phyloP scores from a whole-genome alignment of 495 filamentous ascomycete genomes.

The Aspergillus panamensis region DNA sequence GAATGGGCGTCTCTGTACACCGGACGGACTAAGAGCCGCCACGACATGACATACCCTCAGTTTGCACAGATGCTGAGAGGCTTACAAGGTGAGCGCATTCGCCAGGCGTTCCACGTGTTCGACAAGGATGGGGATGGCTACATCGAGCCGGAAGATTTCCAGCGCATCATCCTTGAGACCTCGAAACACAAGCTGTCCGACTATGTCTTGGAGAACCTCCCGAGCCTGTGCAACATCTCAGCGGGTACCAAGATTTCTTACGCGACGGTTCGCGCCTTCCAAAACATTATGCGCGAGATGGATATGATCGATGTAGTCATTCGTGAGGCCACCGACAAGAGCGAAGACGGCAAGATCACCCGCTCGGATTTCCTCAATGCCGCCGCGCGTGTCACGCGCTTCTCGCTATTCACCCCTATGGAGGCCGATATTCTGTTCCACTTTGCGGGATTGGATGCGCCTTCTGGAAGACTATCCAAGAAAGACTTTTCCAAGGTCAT shows the following conservation, averaged over 20 bases:
- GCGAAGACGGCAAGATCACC: slow-evolving; percentile 86
- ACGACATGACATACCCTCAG: slow-evolving; percentile 90
- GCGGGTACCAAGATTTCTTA: slow-evolving; percentile 92
- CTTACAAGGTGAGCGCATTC: slow-evolving; percentile 88
- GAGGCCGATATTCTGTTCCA: slow-evolving; percentile 99
- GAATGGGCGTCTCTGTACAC: slow-evolving; percentile 97
- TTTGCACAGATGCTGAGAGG: slow-evolving; percentile 98
- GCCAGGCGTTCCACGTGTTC: slow-evolving; percentile 89
- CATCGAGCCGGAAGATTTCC: slow-evolving; percentile 94
- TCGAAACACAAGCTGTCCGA: slow-evolving; percentile 96
- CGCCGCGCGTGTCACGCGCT: slow-evolving; percentile 82
- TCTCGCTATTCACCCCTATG: slow-evolving; percentile 95
- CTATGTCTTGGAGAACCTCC: slow-evolving; percentile 89
- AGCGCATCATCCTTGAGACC: slow-evolving; percentile 90
- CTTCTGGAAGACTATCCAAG: slow-evolving; percentile 76
- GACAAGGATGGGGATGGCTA: slow-evolving; percentile 96
- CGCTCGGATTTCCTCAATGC: slow-evolving; percentile 92
- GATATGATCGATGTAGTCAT: slow-evolving; percentile 92
- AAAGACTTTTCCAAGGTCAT: slow-evolving; percentile 91
- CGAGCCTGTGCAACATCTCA: slow-evolving; percentile 92
- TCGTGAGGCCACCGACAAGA: slow-evolving; percentile 78
- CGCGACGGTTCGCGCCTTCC: slow-evolving; percentile 93
- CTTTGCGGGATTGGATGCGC: slow-evolving; percentile 88
- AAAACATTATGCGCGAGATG: slow-evolving; percentile 96
- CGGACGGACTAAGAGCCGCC: slow-evolving; percentile 75